Conservation (phyloP, 2,329 filamentous ascomycete species). For the Penicillium sp. region DNA sequence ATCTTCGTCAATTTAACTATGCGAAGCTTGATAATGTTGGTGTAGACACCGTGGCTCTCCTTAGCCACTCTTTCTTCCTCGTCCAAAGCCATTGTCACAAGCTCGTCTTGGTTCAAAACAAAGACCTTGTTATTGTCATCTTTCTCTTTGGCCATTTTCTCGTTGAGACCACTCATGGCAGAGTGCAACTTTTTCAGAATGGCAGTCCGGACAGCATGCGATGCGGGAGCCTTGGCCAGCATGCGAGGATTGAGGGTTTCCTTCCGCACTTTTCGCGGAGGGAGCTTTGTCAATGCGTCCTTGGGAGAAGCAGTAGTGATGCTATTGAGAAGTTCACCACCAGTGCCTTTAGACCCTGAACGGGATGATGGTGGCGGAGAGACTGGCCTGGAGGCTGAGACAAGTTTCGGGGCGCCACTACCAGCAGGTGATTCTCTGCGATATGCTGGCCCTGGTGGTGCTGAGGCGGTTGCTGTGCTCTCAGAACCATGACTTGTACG, state of each 20-base stretch:
- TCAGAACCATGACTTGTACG: background rate
- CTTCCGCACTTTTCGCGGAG: conserved; percentile 35
- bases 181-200: conserved; percentile 47
- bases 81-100: conserved; percentile 48
- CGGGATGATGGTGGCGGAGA: conserved; percentile 30
- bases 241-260: conserved; percentile 48
- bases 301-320: conserved; percentile 1
- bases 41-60: conserved; percentile 69
- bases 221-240: conserved; percentile 43
- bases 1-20: conserved; percentile 76
- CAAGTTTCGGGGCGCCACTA: conserved; percentile 16
- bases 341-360: background rate
- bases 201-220: conserved; percentile 41
- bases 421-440: conserved; percentile 30
- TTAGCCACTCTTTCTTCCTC: conserved; percentile 74
- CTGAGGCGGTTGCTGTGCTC: background rate
- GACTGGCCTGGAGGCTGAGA: conserved; percentile 24
- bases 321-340: background rate
- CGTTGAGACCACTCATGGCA: conserved; percentile 43
- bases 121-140: conserved; percentile 33
- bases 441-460: conserved; percentile 17
- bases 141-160: conserved; percentile 34
- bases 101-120: conserved; percentile 43
- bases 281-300: conserved; percentile 8
- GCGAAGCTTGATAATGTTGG: conserved; percentile 78